Conservation (phyloP, 441 rosid species). For the Erysimum cheiri region DNA sequence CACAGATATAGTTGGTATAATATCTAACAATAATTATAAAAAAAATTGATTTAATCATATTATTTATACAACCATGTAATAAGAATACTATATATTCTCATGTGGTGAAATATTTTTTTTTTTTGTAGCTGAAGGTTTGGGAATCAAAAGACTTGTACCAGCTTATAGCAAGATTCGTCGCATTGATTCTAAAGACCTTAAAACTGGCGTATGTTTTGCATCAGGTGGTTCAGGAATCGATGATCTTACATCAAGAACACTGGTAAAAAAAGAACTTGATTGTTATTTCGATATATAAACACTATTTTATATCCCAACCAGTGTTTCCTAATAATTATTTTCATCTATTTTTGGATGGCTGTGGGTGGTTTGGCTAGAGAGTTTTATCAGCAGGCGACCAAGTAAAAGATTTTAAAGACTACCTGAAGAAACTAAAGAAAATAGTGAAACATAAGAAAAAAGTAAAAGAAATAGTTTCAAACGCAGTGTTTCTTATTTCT, state of each 20-base stretch:
- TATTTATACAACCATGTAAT: neutral
- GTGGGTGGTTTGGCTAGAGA: constrained; percentile 30
- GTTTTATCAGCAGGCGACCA: constrained; percentile 44
- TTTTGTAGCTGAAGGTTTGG: constrained; percentile 63
- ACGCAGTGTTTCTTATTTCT: constrained; percentile 44
- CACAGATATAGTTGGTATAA: constrained; percentile 54
- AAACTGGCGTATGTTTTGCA: constrained; percentile 83
- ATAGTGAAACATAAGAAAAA: constrained; percentile 23
- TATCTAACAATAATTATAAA: neutral
- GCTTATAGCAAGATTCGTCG: constrained; percentile 60
- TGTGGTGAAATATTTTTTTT: constrained; percentile 3
- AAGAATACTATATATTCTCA: constrained; percentile 13
- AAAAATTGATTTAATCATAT: neutral
- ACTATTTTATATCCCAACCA: neutral
- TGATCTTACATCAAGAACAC: constrained; percentile 36
- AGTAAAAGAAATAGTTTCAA: constrained; percentile 33
- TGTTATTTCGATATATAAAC: neutral
- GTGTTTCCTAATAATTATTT: constrained; percentile 7
- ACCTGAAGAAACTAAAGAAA: constrained; percentile 33
- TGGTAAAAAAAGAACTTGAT: constrained; percentile 12
- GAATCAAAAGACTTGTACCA: constrained; percentile 62
- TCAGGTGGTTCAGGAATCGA: constrained; percentile 51
- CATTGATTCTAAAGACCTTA: constrained; percentile 53
- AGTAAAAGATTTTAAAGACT: constrained; percentile 37
- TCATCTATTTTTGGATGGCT: neutral